Evolutionary conservation across 257 asterid species (phyloP).

Genomic region (Jacaranda copaia): DNA sequence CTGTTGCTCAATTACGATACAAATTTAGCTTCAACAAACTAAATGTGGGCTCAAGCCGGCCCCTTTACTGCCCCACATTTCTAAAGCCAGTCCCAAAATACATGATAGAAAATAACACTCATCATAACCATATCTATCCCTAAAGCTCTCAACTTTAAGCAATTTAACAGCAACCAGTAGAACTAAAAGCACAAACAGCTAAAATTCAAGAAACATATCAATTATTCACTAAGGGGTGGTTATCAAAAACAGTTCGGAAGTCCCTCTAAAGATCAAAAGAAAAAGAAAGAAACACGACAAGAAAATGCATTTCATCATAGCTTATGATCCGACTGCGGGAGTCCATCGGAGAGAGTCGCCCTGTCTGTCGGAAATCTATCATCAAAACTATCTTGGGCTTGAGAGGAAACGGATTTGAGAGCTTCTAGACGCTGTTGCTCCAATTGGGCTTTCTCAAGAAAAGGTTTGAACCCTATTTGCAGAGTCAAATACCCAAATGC

Average conservation of each 20-base stretch:
- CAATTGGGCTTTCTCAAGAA: slow-evolving; percentile 70
- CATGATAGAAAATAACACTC: not conserved
- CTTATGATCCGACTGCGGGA: slow-evolving; percentile 44
- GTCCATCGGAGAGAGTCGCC: slow-evolving; percentile 31
- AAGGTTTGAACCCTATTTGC: slow-evolving; percentile 83
- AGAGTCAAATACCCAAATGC: slow-evolving; percentile 87
- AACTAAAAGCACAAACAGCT: not conserved
- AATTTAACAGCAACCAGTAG: not conserved
- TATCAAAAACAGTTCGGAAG: slow-evolving; percentile 20
- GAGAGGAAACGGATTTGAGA: slow-evolving; percentile 44
- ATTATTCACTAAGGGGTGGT: not conserved
- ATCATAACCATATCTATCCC: not conserved
- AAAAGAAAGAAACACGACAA: slow-evolving; percentile 4
- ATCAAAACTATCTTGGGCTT: slow-evolving; percentile 30
- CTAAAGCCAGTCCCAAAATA: not conserved
- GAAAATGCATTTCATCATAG: slow-evolving; percentile 32
- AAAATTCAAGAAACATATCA: slow-evolving; percentile 14
- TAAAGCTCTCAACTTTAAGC: slow-evolving; percentile 1
- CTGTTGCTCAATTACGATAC: not conserved
- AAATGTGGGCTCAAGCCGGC: not conserved
- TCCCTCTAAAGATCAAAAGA: slow-evolving; percentile 11
- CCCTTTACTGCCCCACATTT: not conserved
- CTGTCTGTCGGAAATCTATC: slow-evolving; percentile 37
- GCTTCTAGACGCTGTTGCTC: slow-evolving; percentile 64
- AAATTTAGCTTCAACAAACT: slow-evolving; percentile 1